These are phyloP conservation scores for Nidularia pulvinata DNA, from an alignment of 768 basidiomycete species.

Conservation along the genomic window DNA sequence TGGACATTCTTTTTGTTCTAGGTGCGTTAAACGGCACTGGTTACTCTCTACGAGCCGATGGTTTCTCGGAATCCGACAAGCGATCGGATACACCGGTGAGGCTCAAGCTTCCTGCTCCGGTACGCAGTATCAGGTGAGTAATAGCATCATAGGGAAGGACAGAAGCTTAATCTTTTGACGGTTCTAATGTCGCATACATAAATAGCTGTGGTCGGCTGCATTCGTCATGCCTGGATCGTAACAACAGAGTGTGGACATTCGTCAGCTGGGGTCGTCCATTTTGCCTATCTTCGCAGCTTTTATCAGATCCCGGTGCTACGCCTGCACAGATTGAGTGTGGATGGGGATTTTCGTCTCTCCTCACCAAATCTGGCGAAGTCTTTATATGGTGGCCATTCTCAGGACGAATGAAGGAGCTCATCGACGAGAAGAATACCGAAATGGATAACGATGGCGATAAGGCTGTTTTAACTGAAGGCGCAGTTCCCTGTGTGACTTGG, in stretches of 20 bases:
- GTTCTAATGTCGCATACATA: slow-evolving; percentile 2
- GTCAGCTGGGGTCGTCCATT: slow-evolving; percentile 80
- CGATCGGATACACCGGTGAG: slow-evolving; percentile 50
- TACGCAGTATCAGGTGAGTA: slow-evolving; percentile 64
- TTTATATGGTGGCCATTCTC: slow-evolving; percentile 75
- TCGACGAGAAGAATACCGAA: slow-evolving; percentile 34
- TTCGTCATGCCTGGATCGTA: slow-evolving; percentile 60
- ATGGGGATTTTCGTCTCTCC: slow-evolving; percentile 76
- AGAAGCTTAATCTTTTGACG: background rate
- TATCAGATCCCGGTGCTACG: slow-evolving; percentile 39
- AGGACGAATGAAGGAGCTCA: slow-evolving; percentile 33
- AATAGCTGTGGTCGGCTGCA: slow-evolving; percentile 79
- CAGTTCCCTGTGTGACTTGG: slow-evolving; percentile 67
- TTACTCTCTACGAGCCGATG: slow-evolving; percentile 41
- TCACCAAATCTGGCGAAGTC: slow-evolving; percentile 72
- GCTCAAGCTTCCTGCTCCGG: slow-evolving; percentile 56
- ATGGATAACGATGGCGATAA: slow-evolving; percentile 44
- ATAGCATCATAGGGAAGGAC: too few species aligned
- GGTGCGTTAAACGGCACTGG: slow-evolving; percentile 59
- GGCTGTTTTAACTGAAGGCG: slow-evolving; percentile 30
- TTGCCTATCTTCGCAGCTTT: slow-evolving; percentile 46
- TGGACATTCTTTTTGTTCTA: slow-evolving; percentile 18
- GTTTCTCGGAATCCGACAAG: slow-evolving; percentile 56
- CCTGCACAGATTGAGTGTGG: slow-evolving; percentile 75
- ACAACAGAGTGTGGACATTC: slow-evolving; percentile 71